A percentile compares a stretch with the other conserved stretches of the same genome.
phyloP scores from a whole-genome alignment of 2,329 filamentous ascomycete species.

The Microsporum ferrugineum region DNA sequence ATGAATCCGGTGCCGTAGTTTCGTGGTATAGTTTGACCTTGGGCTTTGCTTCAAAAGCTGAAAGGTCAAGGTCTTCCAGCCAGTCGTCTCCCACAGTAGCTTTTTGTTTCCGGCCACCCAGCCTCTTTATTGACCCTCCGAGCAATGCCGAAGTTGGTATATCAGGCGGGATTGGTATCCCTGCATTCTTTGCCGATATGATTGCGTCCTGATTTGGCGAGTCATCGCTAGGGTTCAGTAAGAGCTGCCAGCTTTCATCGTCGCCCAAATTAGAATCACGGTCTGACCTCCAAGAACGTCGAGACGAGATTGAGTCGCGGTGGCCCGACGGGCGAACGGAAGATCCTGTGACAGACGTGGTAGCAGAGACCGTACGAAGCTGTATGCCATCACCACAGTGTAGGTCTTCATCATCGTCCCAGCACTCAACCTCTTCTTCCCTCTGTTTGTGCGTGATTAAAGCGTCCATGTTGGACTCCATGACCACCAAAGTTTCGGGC shows the following conservation, averaged over 20 bases:
- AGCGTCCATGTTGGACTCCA: constrained; percentile 26
- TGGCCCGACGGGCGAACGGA: constrained; percentile 37
- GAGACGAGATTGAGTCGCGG: constrained; percentile 70
- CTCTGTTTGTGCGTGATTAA: constrained; percentile 24
- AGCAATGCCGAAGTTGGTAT: constrained; percentile 80
- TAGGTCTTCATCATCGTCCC: constrained; percentile 40
- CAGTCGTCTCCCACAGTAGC: constrained; percentile 69
- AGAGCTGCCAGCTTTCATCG: constrained; percentile 80
- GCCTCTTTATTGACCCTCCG: constrained; percentile 83
- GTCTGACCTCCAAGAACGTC: constrained; percentile 70
- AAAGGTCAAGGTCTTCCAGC: constrained; percentile 65
- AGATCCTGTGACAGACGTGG: constrained; percentile 35
- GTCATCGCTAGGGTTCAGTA: constrained; percentile 75
- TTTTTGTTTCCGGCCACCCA: constrained; percentile 63
- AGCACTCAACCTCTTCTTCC: constrained; percentile 36
- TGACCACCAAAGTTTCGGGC: constrained; percentile 1
- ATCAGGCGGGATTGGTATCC: constrained; percentile 79
- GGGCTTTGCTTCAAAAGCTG: constrained; percentile 45
- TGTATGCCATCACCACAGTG: constrained; percentile 38
- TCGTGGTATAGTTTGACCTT: constrained; percentile 54
- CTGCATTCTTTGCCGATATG: constrained; percentile 71
- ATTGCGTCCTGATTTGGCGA: constrained; percentile 75
- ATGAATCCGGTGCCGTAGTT: constrained; percentile 53
- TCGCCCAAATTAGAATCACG: constrained; percentile 58
- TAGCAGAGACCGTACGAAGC: constrained; percentile 34